Evolutionary conservation across 768 basidiomycete genomes (phyloP).

Genomic region (Paxillus rubicundulus): DNA sequence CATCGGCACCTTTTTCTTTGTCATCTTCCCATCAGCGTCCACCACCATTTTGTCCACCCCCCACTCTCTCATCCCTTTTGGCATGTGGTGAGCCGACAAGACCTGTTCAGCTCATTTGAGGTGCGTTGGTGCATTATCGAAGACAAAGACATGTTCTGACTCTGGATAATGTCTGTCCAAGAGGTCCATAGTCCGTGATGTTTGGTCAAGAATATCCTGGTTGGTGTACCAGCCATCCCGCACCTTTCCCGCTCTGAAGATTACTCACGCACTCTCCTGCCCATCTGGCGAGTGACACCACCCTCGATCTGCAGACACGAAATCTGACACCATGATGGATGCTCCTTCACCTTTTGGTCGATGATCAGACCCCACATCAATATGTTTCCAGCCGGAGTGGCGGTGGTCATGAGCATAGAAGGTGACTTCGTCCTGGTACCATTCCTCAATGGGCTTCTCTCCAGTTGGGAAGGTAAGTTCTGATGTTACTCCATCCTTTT

Average conservation of each 20-base stretch:
- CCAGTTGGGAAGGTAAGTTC: constrained; percentile 4
- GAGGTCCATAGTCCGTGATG: too few relatives aligned
- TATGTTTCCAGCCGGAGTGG: constrained; percentile 10
- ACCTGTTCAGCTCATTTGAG: constrained; percentile 19
- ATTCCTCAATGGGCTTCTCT: constrained; percentile 14
- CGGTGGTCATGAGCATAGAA: too few relatives aligned
- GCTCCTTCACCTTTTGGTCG: constrained; percentile 35
- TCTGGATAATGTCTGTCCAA: too few relatives aligned
- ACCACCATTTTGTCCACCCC: too few relatives aligned
- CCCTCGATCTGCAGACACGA: constrained; percentile 32
- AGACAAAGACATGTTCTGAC: too few relatives aligned
- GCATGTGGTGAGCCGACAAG: constrained; percentile 22
- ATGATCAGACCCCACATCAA: constrained; percentile 17
- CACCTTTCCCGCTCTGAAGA: too few relatives aligned
- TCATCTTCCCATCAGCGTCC: constrained; percentile 19
- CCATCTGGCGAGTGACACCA: constrained; percentile 21
- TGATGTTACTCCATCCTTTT: constrained; percentile 33
- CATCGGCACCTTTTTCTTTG: constrained; percentile 34
- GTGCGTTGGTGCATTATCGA: too few relatives aligned
- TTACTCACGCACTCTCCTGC: constrained; percentile 12
- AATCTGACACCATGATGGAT: too few relatives aligned
- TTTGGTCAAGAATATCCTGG: too few relatives aligned
- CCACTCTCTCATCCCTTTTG: constrained; percentile 7
- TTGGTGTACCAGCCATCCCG: constrained; percentile 16
- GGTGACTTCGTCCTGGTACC: constrained; percentile 40